Conservation (phyloP, 805 yeast species). For the Candida krabiensis region DNA sequence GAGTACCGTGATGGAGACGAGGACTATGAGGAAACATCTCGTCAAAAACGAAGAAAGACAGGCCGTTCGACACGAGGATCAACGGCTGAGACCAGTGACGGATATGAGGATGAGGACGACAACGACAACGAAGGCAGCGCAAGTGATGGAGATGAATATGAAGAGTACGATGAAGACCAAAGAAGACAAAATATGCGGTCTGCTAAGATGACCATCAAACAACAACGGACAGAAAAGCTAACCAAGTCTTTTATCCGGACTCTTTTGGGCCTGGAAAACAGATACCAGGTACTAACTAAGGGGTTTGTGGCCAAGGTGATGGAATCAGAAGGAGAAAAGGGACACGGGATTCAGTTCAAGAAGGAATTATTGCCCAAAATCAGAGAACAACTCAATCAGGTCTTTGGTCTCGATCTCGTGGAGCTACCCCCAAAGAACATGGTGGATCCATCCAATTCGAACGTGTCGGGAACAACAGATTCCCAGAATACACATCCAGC, state of each 20-base stretch:
- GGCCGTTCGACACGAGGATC: not conserved
- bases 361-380: conserved; percentile 24
- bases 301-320: conserved; percentile 26
- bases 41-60: too few relatives aligned
- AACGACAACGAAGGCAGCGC: conserved; percentile 1
- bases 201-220: conserved; percentile 8
- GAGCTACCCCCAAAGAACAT: conserved; percentile 20
- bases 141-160: not conserved
- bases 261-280: conserved; percentile 29
- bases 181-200: conserved; percentile 1
- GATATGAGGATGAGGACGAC: not conserved
- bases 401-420: conserved; percentile 28
- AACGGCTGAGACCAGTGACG: conserved; percentile 1
- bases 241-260: conserved; percentile 28
- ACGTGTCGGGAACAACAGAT: conserved; percentile 1
- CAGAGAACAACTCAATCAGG: conserved; percentile 10
- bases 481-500: too few relatives aligned
- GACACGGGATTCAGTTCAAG: conserved; percentile 27
- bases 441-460: not conserved
- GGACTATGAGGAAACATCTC: not conserved
- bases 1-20: not conserved
- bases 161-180: conserved; percentile 3
- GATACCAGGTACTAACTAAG: conserved; percentile 28
- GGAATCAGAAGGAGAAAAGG: conserved; percentile 31
- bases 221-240: conserved; percentile 21